These are phyloP conservation scores for Sicyos baderoa DNA, from an alignment of 306 rosid genomes.

Conservation along the genomic window DNA sequence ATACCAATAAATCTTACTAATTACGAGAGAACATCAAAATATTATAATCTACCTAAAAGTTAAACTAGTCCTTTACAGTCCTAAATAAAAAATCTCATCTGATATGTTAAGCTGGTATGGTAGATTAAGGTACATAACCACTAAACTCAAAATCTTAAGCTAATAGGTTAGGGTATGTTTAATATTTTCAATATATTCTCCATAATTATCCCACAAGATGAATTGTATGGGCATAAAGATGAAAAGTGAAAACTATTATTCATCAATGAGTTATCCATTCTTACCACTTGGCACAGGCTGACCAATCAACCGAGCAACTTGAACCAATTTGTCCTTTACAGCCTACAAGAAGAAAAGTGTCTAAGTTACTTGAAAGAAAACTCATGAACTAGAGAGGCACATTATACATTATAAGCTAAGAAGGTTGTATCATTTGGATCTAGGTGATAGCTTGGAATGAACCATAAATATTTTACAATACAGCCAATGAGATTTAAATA, in stretches of 20 bases:
- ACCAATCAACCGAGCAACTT: constrained; percentile 58
- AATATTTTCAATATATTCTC: neutral
- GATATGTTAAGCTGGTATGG: neutral
- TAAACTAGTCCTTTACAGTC: neutral
- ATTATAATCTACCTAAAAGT: neutral
- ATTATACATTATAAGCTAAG: neutral
- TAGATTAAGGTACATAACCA: neutral
- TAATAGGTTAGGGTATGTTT: neutral
- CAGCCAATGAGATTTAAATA: neutral
- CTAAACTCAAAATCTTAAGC: neutral
- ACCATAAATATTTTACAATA: constrained; percentile 3
- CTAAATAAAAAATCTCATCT: neutral
- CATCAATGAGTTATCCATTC: constrained; percentile 17
- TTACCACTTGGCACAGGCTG: constrained; percentile 50
- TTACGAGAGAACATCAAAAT: neutral
- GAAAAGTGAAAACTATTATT: constrained; percentile 20
- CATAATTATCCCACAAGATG: neutral
- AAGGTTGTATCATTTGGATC: neutral
- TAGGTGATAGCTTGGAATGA: neutral
- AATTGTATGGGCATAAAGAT: neutral
- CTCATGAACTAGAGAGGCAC: neutral
- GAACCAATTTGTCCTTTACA: constrained; percentile 57
- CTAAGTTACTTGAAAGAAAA: neutral
- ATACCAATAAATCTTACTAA: neutral
- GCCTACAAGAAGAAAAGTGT: constrained; percentile 36